Evolutionary conservation across 805 yeast species (phyloP), one percentile per base, ranked within the genome.

Genomic region (Phaffomyces thermotolerans): DNA sequence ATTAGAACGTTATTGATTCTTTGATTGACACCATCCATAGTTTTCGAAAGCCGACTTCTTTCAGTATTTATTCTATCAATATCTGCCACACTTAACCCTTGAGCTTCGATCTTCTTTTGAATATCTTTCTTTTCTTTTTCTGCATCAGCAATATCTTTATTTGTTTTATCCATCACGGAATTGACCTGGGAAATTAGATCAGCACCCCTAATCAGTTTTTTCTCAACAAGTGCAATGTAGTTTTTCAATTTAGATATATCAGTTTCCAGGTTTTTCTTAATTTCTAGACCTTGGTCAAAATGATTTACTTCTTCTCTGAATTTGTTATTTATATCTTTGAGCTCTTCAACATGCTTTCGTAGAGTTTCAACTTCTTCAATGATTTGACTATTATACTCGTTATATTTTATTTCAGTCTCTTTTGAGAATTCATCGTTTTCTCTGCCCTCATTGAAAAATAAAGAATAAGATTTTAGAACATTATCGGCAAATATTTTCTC

Each of bases 161-260:
- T 69, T 46, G 76, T 65, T 33, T 61, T 58, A 3, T 55, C 62
- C 36, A 81, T 72, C 53, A 85, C 93, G 7, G 59, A 61, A 29
- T 70, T 67, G 46, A 84, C 73, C 50, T 77, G 77, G n/a, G 70
- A 66, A 39, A 87, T 58, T 36, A 78, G 74, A 15, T 62, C 51
- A 3, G 73, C 69, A 93, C 95, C 84, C 57, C 78, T 80, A 13
- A 59, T 51, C 51, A 79, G 81, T 47, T 86, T 70, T n/a, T 67
- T 66, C 52, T 79, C 76, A 76, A 84, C 80, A 8, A 77, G 70
- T 36, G 77, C 77, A 42, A 84, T 78, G 56, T 83, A 86, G n/a
- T 79, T 81, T 52, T 76, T 73, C 54, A 86, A 84, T 60, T 84
- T 83, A 36, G 67, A 66, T 36, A 83, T 68, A 60, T 88, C 96